Evolutionary conservation across 2,329 filamentous ascomycete species (phyloP).

Genomic region (Hypoxylon sp.): DNA sequence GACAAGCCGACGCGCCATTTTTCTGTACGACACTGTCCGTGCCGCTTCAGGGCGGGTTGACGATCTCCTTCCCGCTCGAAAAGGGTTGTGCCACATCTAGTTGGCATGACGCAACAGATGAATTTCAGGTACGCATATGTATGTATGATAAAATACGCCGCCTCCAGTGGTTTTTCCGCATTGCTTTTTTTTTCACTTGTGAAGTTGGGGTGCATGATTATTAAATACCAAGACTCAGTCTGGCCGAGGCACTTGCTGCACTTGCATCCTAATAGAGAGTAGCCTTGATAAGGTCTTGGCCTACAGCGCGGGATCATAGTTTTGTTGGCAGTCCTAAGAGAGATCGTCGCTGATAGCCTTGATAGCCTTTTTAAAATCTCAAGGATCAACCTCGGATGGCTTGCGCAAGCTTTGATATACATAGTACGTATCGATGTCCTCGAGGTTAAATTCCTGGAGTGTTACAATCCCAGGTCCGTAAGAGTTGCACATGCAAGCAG

Average conservation of each 20-base stretch:
- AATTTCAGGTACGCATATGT: conserved; percentile 40
- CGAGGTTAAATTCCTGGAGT: conserved; percentile 25
- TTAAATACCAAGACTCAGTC: conserved; percentile 42
- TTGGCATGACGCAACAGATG: conserved; percentile 44
- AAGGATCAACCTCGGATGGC: background rate
- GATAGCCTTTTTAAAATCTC: background rate
- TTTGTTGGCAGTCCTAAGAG: conserved; percentile 12
- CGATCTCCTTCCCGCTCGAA: conserved; percentile 46
- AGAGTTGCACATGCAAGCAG: conserved; percentile 45
- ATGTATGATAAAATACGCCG: conserved; percentile 36
- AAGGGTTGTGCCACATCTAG: conserved; percentile 43
- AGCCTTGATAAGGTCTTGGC: conserved; percentile 17
- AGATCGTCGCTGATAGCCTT: conserved; percentile 8
- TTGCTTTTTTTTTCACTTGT: conserved; percentile 14
- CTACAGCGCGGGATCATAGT: conserved; percentile 6
- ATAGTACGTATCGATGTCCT: conserved; percentile 3
- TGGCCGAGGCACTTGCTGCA: conserved; percentile 30
- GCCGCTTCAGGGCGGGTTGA: conserved; percentile 47
- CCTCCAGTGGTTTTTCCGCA: background rate
- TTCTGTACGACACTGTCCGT: conserved; percentile 53
- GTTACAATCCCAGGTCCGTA: conserved; percentile 34
- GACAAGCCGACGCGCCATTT: conserved; percentile 53
- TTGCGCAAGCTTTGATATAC: conserved; percentile 18
- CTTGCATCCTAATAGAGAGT: conserved; percentile 6
- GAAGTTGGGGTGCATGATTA: conserved; percentile 41